Conservation (phyloP, 805 yeast species). For the Torulaspora gathmanii region DNA sequence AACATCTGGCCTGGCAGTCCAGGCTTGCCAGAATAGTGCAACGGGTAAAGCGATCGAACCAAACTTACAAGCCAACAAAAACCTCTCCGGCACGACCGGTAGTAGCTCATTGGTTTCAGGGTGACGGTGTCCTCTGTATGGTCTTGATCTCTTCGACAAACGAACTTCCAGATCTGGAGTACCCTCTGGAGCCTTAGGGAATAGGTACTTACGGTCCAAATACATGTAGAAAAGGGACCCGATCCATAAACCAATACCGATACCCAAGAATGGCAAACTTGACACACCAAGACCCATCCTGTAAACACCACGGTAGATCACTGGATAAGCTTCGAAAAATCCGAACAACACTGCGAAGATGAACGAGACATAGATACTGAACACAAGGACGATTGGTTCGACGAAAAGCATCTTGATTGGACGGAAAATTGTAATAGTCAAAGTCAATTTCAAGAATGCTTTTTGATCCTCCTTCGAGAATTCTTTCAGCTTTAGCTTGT, state of each 20-base stretch:
- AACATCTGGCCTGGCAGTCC: constrained; percentile 58
- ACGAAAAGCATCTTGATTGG: constrained; percentile 65
- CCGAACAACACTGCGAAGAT: constrained; percentile 75
- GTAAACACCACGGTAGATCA: constrained; percentile 64
- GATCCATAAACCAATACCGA: constrained; percentile 59
- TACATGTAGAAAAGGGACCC: constrained; percentile 51
- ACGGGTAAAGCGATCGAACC: constrained; percentile 66
- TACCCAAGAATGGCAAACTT: constrained; percentile 67
- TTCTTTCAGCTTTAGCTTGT: constrained; percentile 49
- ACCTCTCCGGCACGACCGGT: constrained; percentile 56
- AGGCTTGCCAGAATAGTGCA: constrained; percentile 74
- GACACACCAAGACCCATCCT: constrained; percentile 55
- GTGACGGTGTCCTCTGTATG: constrained; percentile 44
- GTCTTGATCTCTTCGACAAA: constrained; percentile 24
- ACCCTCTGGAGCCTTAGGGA: constrained; percentile 59
- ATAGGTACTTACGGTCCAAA: constrained; percentile 46
- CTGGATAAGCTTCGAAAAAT: constrained; percentile 60
- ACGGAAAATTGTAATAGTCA: constrained; percentile 50
- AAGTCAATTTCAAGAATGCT: constrained; percentile 42
- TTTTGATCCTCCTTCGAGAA: constrained; percentile 33
- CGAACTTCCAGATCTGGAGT: constrained; percentile 42
- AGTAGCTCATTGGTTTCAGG: constrained; percentile 47
- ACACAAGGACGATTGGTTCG: constrained; percentile 71
- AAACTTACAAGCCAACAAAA: constrained; percentile 55
- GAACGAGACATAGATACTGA: constrained; percentile 67